phyloP scores from a whole-genome alignment of 2,329 filamentous ascomycete species.

The Chrysosporium keratinophilum region DNA sequence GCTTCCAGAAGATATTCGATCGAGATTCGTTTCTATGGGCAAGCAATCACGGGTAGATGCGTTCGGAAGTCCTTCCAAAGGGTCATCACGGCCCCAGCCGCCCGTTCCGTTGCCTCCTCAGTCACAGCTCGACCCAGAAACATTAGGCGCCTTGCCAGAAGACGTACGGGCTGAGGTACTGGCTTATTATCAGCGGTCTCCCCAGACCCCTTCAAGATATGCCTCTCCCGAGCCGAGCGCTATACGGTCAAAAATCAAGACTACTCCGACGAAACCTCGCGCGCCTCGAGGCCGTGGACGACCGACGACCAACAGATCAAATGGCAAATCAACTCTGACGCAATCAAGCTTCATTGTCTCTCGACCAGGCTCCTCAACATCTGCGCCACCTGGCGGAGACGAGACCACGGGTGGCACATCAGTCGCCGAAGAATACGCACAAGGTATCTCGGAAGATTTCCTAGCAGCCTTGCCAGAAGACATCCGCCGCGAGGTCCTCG shows the following conservation, averaged over 20 bases:
- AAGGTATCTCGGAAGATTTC: slow-evolving; percentile 56
- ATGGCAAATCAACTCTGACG: slow-evolving; percentile 50
- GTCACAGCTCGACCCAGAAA: slow-evolving; percentile 74
- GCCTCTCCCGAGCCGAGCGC: slow-evolving; percentile 29
- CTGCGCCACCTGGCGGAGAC: slow-evolving; percentile 11
- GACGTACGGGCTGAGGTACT: slow-evolving; percentile 79
- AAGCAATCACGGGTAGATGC: slow-evolving; percentile 16
- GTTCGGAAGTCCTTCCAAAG: neutral
- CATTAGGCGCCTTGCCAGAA: slow-evolving; percentile 70
- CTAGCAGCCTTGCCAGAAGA: slow-evolving; percentile 75
- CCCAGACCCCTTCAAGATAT: slow-evolving; percentile 34
- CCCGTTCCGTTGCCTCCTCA: slow-evolving; percentile 45
- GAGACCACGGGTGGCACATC: slow-evolving; percentile 17
- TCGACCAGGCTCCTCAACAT: slow-evolving; percentile 10
- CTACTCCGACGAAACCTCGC: slow-evolving; percentile 53
- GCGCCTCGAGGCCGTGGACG: slow-evolving; percentile 44
- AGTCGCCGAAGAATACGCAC: slow-evolving; percentile 19
- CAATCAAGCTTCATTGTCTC: slow-evolving; percentile 62
- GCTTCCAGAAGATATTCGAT: slow-evolving; percentile 71
- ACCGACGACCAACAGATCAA: slow-evolving; percentile 43
- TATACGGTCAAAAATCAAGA: slow-evolving; percentile 35
- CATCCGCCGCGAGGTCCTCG: slow-evolving; percentile 64
- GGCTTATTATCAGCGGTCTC: slow-evolving; percentile 50
- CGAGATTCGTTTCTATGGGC: slow-evolving; percentile 56
- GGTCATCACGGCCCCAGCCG: slow-evolving; percentile 25